Conservation (phyloP, 371 early-diverging fungal genomes). For the Lichtheimia ornata region DNA sequence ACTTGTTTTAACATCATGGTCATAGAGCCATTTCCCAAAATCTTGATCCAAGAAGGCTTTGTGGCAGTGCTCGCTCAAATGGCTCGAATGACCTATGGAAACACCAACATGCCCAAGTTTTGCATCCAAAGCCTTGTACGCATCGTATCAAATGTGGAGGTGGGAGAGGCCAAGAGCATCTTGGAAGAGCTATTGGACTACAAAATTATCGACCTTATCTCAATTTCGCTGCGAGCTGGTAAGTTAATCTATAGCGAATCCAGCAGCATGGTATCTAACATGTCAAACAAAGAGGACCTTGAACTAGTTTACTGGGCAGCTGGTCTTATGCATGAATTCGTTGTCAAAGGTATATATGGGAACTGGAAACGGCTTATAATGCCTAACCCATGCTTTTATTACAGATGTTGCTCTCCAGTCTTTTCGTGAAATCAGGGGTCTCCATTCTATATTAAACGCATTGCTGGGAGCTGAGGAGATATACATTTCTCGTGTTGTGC, state of each 20-base stretch:
- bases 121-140: constrained; percentile 82
- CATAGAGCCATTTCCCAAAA: constrained; percentile 65
- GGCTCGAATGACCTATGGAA: constrained; percentile 78
- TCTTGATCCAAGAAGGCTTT: constrained; percentile 57
- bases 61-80: constrained; percentile 67
- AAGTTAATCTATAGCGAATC: not conserved
- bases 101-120: constrained; percentile 81
- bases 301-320: constrained; percentile 85
- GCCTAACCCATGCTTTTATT: not conserved
- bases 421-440: constrained; percentile 63
- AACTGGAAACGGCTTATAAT: not conserved
- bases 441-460: constrained; percentile 59
- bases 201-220: constrained; percentile 68
- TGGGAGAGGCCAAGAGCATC: constrained; percentile 41
- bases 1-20: too few relatives aligned
- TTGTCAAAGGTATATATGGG: constrained; percentile 53
- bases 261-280: not conserved
- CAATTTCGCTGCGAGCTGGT: constrained; percentile 73
- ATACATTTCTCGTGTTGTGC: constrained; percentile 70
- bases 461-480: constrained; percentile 64
- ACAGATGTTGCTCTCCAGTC: constrained; percentile 55
- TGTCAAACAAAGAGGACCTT: constrained; percentile 58
- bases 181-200: constrained; percentile 62
- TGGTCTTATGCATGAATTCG: constrained; percentile 82
- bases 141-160: constrained; percentile 65